Base-by-base conservation (phyloP, 495 filamentous ascomycete genomes). In the Neurospora cerealis region DNA sequence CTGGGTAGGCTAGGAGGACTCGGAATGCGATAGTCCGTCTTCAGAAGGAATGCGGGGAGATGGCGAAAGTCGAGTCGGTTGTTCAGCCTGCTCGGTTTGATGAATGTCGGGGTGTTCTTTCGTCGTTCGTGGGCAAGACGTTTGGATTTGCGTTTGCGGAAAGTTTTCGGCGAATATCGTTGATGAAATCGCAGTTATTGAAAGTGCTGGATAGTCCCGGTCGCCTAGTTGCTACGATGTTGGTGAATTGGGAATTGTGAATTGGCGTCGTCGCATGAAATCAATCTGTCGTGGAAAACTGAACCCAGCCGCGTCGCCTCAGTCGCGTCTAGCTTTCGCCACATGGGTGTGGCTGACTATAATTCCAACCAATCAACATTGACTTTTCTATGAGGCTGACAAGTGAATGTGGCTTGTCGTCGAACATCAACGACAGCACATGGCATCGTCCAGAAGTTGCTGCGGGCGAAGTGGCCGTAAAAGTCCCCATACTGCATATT, bases 361-460 rank as follows among this genome's bases (percentile, higher is more conserved):
- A 32, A 1, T 13, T 28, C 2, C 6, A 15, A 66, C 54, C 54
- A 66, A 66, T 66, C 5, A 34, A 17, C 21, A 15, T 60, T 7
- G 9, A 28, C 17, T 19, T 19, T 42, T 2, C 13, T 2, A 4
- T 34, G 54, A 74, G 76, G 76, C 72, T 74, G 74, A 72, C 39
- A 28, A 28, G 36, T 38, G 5, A 10, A 1, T 76, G 76, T 76
- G 76, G 74, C 76, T 78, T 24, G 24, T 60, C 2, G 24, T 60
- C 11, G 48, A 32, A 60, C 24, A 60, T 28, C 19, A 48, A 48
- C 44, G n/a, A 48, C 44, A 48, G 1, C 48, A 60, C 21, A 60
- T 28, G 11, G 73, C 74, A 77, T 73, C 69, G 71, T 74, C 76
- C 38, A 69, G 74, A 77, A 77, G 19, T 38, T 19, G 21, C 21